phyloP scores from a whole-genome alignment of 805 yeast species.

The Suhomyces vadensis region DNA sequence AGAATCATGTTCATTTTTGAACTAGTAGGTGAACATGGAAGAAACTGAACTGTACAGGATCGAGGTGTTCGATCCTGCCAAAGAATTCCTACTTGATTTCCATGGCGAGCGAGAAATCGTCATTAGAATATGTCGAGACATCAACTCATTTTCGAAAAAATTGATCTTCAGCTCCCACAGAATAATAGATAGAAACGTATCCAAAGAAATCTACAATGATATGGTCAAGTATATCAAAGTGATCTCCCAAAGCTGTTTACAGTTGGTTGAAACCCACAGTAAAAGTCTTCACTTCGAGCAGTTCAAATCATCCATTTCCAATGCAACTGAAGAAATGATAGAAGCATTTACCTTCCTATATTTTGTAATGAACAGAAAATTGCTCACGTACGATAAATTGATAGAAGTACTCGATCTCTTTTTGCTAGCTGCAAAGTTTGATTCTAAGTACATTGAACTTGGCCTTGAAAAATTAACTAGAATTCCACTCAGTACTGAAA shows the following conservation, averaged over 20 bases:
- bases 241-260: conserved; percentile 11
- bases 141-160: conserved; percentile 41
- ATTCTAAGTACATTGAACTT: not conserved
- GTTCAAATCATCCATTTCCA: conserved; percentile 22
- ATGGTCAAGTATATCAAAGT: conserved; percentile 14
- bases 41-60: not conserved
- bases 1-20: not conserved
- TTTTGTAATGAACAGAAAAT: conserved; percentile 13
- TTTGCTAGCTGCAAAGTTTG: not conserved
- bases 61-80: conserved; percentile 22
- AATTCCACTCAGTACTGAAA: not conserved
- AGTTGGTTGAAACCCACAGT: conserved; percentile 9
- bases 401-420: not conserved
- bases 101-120: conserved; percentile 37
- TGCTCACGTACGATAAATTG: conserved; percentile 17
- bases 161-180: conserved; percentile 28
- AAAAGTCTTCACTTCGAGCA: conserved; percentile 15
- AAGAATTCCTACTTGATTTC: conserved; percentile 18
- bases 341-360: conserved; percentile 28
- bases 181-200: conserved; percentile 5
- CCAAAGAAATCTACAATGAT: conserved; percentile 11
- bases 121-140: conserved; percentile 37
- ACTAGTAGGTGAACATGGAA: not conserved
- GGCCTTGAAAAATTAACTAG: not conserved
- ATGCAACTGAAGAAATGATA: conserved; percentile 28